Base-by-base conservation (phyloP, 2,329 filamentous ascomycete genomes). In the Myotisia sp. region DNA sequence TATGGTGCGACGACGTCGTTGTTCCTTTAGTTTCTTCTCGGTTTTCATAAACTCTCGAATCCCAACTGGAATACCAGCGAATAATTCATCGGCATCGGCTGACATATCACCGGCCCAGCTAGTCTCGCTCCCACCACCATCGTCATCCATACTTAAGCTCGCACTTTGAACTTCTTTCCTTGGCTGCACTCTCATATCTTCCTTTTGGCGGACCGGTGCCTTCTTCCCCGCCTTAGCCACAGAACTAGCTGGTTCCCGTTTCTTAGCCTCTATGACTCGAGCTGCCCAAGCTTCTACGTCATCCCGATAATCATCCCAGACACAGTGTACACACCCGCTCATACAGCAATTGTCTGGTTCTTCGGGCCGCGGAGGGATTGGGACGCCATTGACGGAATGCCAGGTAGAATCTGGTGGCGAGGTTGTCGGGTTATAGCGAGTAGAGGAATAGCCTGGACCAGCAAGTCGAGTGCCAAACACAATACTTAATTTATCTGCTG, bases 301-400 rank as follows among this genome's bases (percentile, higher is more conserved):
- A 45, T 98, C 87, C 6, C 86, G 71, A 57, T 77, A 95, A 34
- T 74, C 67, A 48, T 94, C 86, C 86, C 86, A 95, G 2, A 95
- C 90, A 56, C 90, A 98, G 55, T 95, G 86, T 31, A 93, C 87
- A 54, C 90, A 98, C 3, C 90, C 90, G 51, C 82, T 90, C 90
- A 98, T 98, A 60, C 90, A 98, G 68, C 90, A 98, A 53, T 98
- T 94, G 50, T 95, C 90, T 3, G 90, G 90, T 58, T 98, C 87
- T 30, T 74, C 69, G 1, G 90, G 90, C 30, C 72, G 71, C 0
- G 85, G 86, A 2, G 90, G 90, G 3, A 95, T 79, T 12, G 74
- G 59, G 1, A 95, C 70, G 3, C 86, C 87, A 1, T 81, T 85
- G 36, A 94, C 65, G 2, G 55, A 61, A 36, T 52, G 56, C 40